A percentile compares a stretch with the other conserved stretches of the same genome.
Evolutionary conservation across 108 stramenopile genomes (phyloP).

Genomic region (Cyclotella choctawhatcheeana): DNA sequence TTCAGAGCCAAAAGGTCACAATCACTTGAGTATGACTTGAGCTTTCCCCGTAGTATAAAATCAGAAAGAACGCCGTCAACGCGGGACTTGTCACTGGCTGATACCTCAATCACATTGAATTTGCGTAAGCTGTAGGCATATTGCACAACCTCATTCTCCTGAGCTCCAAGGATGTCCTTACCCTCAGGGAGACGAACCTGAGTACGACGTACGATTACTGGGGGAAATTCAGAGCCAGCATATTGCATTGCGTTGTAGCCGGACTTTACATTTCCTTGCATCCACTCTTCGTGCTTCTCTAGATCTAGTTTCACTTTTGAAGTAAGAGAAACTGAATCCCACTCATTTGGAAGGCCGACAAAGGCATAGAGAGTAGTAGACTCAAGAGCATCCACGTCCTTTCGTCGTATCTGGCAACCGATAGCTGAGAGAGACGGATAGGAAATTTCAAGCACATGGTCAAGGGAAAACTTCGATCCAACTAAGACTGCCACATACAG

Average conservation of each 20-base stretch:
- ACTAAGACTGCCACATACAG: slow-evolving; percentile 3
- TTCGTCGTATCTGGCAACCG: background rate
- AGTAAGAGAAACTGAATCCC: background rate
- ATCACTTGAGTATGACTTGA: background rate
- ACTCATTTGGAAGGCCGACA: background rate
- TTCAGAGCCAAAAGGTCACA: background rate
- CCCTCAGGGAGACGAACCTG: background rate
- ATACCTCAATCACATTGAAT: background rate
- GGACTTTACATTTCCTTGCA: no score
- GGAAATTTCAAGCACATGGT: slow-evolving; percentile 4
- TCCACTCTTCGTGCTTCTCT: no score
- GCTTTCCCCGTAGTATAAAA: background rate
- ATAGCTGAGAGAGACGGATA: background rate
- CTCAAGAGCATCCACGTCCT: background rate
- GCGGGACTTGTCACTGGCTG: background rate
- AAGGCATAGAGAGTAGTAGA: background rate
- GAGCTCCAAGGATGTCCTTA: background rate
- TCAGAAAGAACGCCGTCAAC: background rate
- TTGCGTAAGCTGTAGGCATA: background rate
- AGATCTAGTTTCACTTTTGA: background rate
- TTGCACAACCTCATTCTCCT: background rate
- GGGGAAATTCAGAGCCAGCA: slow-evolving; percentile 7
- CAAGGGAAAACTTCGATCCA: background rate
- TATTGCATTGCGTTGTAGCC: no score
- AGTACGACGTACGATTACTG: background rate